Percentiles rank a stretch among this genome's conserved stretches.
Evolutionary conservation across 2,329 filamentous ascomycete species (phyloP).

Genomic region (Penicillium frequentans): DNA sequence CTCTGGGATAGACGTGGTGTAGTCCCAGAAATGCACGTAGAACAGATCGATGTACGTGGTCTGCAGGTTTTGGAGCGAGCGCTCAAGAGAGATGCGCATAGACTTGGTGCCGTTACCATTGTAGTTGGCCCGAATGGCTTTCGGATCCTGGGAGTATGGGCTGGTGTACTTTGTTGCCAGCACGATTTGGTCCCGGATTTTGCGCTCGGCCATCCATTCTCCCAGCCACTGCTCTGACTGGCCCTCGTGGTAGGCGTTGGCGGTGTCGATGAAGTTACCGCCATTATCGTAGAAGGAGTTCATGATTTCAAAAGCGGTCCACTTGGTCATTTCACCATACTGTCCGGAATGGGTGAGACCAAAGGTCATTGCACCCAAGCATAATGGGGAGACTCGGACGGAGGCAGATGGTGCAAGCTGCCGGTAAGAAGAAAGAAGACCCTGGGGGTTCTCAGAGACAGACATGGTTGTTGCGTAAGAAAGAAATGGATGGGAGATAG

Average conservation of each 20-base stretch:
- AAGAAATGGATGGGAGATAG: no score
- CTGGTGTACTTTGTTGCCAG: slow-evolving; percentile 57
- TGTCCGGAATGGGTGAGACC: not conserved
- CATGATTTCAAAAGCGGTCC: slow-evolving; percentile 47
- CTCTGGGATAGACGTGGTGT: slow-evolving; percentile 63
- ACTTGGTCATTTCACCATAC: slow-evolving; percentile 45
- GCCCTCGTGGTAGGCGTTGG: slow-evolving; percentile 50
- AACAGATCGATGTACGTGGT: slow-evolving; percentile 41
- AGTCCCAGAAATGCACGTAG: slow-evolving; percentile 58
- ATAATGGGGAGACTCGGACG: slow-evolving; percentile 1
- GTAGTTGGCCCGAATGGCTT: slow-evolving; percentile 42
- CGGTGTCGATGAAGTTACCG: slow-evolving; percentile 56
- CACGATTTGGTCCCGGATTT: slow-evolving; percentile 52
- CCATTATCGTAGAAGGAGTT: slow-evolving; percentile 50
- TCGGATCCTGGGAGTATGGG: slow-evolving; percentile 29
- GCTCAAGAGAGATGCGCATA: slow-evolving; percentile 28
- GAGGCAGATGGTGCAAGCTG: not conserved
- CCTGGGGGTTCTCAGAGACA: no score
- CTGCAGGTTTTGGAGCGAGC: slow-evolving; percentile 31
- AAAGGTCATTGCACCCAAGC: slow-evolving; percentile 3
- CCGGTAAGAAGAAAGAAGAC: not conserved
- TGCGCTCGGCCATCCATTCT: slow-evolving; percentile 50
- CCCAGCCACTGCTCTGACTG: slow-evolving; percentile 51
- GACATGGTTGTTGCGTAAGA: no score
- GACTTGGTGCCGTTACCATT: slow-evolving; percentile 38